These are phyloP conservation scores for Botrytis fragariae DNA, from an alignment of 2,329 filamentous ascomycete genomes.

Conservation along the genomic window DNA sequence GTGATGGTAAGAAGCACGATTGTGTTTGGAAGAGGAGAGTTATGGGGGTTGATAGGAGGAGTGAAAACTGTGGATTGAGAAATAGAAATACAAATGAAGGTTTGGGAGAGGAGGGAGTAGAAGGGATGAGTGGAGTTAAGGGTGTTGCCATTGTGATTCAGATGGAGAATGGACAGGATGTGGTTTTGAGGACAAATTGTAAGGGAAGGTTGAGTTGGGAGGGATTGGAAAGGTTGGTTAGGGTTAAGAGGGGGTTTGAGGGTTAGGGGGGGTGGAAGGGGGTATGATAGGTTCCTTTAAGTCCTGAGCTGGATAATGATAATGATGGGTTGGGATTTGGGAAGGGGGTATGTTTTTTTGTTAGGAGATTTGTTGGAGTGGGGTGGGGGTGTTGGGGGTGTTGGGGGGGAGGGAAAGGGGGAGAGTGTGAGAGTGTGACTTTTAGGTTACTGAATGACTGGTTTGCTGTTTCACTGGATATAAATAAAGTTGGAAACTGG, in stretches of 20 bases:
- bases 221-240: neutral
- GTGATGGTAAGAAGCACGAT: constrained; percentile 24
- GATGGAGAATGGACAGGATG: constrained; percentile 28
- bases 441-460: neutral
- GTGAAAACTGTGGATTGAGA: neutral
- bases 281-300: neutral
- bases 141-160: constrained; percentile 34
- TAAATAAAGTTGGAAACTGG: neutral
- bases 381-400: too few species aligned
- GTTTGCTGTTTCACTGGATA: neutral
- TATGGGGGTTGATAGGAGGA: constrained; percentile 9
- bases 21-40: constrained; percentile 31
- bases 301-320: neutral
- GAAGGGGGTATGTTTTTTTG: neutral
- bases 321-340: neutral
- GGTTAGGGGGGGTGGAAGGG: neutral
- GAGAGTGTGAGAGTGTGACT: neutral
- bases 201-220: neutral
- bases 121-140: constrained; percentile 20
- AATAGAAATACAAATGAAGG: too few species aligned
- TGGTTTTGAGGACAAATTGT: constrained; percentile 26
- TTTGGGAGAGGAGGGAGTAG: neutral
- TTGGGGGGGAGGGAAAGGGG: too few species aligned
- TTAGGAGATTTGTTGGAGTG: neutral
- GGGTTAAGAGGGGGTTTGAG: neutral